These are phyloP conservation scores for Candida wancherniae DNA, from an alignment of 805 yeast genomes.

Conservation along the genomic window DNA sequence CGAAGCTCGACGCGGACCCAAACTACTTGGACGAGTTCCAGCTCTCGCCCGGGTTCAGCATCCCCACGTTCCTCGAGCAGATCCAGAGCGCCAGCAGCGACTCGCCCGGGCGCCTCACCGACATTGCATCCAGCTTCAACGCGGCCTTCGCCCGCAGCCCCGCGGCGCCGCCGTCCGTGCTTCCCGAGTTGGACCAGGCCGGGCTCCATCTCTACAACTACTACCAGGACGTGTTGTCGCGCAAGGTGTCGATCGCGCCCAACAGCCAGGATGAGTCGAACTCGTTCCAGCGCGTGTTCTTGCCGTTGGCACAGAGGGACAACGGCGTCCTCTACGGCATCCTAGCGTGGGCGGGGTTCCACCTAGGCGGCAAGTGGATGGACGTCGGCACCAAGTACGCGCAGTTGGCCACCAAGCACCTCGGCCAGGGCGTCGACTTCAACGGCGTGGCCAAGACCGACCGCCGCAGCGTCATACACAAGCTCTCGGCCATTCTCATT, in stretches of 20 bases:
- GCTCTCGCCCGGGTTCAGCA: constrained; percentile 7
- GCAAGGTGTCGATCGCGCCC: constrained; percentile 46
- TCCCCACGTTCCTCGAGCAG: constrained; percentile 13
- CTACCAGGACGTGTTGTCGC: constrained; percentile 42
- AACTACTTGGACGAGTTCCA: too few species aligned
- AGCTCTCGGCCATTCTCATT: constrained; percentile 62
- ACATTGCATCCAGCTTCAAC: constrained; percentile 16
- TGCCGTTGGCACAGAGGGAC: constrained; percentile 53
- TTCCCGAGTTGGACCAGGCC: constrained; percentile 17
- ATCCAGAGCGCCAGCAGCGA: constrained; percentile 10
- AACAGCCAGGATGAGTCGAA: constrained; percentile 40
- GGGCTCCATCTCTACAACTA: constrained; percentile 39
- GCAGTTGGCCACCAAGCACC: constrained; percentile 42
- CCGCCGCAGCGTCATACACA: constrained; percentile 34
- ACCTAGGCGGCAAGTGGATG: constrained; percentile 42
- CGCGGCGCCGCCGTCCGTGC: constrained; percentile 16
- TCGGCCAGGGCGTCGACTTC: constrained; percentile 27
- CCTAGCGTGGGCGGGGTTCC: constrained; percentile 54
- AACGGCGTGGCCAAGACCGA: constrained; percentile 17
- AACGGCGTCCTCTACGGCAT: constrained; percentile 48
- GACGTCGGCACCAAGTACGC: constrained; percentile 47
- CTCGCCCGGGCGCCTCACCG: constrained; percentile 5
- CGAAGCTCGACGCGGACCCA: constrained; percentile 1
- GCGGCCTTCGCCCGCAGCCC: constrained; percentile 26
- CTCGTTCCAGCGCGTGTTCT: constrained; percentile 46